Percentiles rank a stretch among this genome's conserved stretches.
phyloP scores from a whole-genome alignment of 2,329 filamentous ascomycete genomes.

The Fusarium staphyleae region DNA sequence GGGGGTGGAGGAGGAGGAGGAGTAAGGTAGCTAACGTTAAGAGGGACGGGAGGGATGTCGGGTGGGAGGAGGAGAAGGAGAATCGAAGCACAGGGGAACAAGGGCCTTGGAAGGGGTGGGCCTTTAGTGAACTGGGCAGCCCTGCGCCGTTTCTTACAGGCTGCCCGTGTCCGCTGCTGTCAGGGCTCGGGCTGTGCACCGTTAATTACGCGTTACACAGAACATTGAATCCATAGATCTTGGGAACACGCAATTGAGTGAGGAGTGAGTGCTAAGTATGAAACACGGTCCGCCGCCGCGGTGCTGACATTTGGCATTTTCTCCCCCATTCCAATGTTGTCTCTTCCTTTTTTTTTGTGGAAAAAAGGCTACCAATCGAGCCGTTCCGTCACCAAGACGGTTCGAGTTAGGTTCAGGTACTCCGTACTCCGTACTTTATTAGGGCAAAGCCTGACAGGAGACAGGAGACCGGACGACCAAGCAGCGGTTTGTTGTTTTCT shows the following conservation, averaged over 20 bases:
- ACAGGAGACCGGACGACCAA: too few species aligned
- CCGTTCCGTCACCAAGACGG: slow-evolving; percentile 1
- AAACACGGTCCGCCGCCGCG: neutral
- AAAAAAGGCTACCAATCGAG: slow-evolving; percentile 1
- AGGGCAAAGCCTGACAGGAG: too few species aligned
- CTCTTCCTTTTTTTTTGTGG: neutral
- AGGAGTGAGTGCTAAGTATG: neutral
- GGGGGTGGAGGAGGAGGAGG: too few species aligned
- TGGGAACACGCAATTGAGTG: neutral
- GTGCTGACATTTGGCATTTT: neutral
- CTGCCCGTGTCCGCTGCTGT: slow-evolving; percentile 28
- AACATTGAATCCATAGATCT: too few species aligned
- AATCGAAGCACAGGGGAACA: slow-evolving; percentile 9
- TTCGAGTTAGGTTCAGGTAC: slow-evolving; percentile 1
- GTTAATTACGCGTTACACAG: slow-evolving; percentile 16
- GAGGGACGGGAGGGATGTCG: slow-evolving; percentile 12
- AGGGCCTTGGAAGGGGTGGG: neutral
- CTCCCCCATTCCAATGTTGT: neutral
- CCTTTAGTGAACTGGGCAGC: slow-evolving; percentile 8
- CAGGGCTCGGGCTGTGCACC: slow-evolving; percentile 31
- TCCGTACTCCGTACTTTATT: too few species aligned
- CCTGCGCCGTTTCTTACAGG: slow-evolving; percentile 8
- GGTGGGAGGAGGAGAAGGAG: slow-evolving; percentile 35
- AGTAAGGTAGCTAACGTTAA: too few species aligned
- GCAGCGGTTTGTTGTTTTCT: too few species aligned